These are phyloP conservation scores for Ceratopteris richardii DNA, from an alignment of 75 land plant species.

Conservation along the genomic window DNA sequence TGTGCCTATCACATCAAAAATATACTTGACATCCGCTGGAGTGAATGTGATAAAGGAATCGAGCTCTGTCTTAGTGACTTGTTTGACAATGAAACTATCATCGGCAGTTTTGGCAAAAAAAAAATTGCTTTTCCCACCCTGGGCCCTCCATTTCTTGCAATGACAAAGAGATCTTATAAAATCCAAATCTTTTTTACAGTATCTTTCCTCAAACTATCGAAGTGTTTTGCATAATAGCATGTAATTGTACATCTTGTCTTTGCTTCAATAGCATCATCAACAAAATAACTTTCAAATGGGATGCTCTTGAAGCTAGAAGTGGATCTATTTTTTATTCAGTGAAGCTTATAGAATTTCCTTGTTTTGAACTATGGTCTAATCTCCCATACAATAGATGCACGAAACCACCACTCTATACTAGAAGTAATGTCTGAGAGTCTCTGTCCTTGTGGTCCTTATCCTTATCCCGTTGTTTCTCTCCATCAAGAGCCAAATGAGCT, in stretches of 20 bases:
- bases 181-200: conserved; percentile 78
- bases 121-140: conserved; percentile 96
- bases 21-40: conserved; percentile 73
- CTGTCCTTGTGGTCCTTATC: conserved; percentile 9
- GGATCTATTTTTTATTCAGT: conserved; percentile 12
- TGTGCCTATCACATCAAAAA: conserved; percentile 57
- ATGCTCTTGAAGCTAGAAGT: conserved; percentile 26
- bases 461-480: conserved; percentile 12
- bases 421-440: conserved; percentile 17
- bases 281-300: conserved; percentile 52
- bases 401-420: conserved; percentile 3
- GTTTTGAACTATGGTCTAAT: conserved; percentile 25
- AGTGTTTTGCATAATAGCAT: conserved; percentile 82
- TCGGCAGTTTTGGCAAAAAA: conserved; percentile 91
- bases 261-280: conserved; percentile 40
- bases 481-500: conserved; percentile 23
- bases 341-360: conserved; percentile 28
- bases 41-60: conserved; percentile 87
- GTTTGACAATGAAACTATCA: conserved; percentile 88
- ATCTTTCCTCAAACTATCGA: conserved; percentile 71
- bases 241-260: conserved; percentile 67
- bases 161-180: conserved; percentile 76
- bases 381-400: conserved; percentile 12
- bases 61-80: conserved; percentile 86
- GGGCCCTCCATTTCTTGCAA: too few species aligned